These are phyloP conservation scores for Fusarium marasasianum DNA, from an alignment of 2,329 filamentous ascomycete species.

Conservation along the genomic window DNA sequence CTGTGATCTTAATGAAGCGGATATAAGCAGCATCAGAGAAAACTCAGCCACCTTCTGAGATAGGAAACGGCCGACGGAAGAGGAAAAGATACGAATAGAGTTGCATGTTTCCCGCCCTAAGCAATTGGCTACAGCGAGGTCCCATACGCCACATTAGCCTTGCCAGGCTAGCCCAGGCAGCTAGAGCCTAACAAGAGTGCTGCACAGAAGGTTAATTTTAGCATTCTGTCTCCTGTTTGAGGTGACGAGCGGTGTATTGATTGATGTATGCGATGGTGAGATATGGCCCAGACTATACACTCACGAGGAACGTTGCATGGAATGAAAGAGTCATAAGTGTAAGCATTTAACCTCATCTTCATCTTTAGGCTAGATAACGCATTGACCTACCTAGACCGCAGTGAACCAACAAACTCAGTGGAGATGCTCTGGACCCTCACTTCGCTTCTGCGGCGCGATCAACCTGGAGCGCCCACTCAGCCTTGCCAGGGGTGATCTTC, in stretches of 20 bases:
- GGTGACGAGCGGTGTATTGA: neutral
- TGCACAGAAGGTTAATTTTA: constrained; percentile 11
- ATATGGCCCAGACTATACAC: neutral
- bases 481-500: constrained; percentile 2
- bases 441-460: neutral
- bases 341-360: neutral
- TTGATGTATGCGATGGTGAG: neutral
- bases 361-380: neutral
- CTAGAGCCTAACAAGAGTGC: neutral
- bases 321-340: neutral
- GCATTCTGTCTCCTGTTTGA: neutral
- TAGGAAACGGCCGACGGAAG: neutral
- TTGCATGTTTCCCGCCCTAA: neutral
- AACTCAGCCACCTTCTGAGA: neutral
- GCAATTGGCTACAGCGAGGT: neutral
- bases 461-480: neutral
- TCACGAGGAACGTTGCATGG: neutral
- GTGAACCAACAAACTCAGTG: neutral
- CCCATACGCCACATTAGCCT: neutral
- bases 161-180: neutral
- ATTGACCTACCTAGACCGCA: neutral
- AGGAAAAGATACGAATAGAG: constrained; percentile 1
- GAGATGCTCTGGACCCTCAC: neutral
- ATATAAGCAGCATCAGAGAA: neutral
- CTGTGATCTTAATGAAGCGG: neutral